Evolutionary conservation across 768 basidiomycete species (phyloP), one percentile per base, ranked within the genome.

Genomic region (Asterophora lycoperdoides): DNA sequence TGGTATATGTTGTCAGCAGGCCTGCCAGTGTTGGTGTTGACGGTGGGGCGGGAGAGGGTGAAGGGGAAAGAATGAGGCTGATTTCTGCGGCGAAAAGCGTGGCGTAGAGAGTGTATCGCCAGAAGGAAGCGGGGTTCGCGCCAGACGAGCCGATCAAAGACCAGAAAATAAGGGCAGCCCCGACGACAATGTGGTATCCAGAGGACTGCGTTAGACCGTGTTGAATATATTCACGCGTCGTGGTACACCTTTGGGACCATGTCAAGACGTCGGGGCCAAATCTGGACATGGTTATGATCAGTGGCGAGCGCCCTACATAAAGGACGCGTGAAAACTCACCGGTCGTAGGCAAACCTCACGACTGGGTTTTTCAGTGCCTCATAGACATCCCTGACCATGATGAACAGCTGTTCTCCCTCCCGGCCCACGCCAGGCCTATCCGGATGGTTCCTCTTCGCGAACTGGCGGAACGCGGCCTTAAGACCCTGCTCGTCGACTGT

Each of bases 281-380:
- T 53, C 89, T 90, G 35, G 17, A 15, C 23, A 23, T 23, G 45
- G n/a, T 37, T 11, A 36, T 42, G 43, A 36, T 42, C 41, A 35
- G 18, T 4, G 30, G 52, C 38, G 49, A 36, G 32, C 41, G 33
- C 46, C 28, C 26, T 20, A n/a, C n/a, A n/a, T n/a, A n/a, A 62
- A 78, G 44, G 17, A 19, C 23, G 10, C 8, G 9, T 26, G 49
- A 46, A 33, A 35, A 51, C 55, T 35, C 56, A 88, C 85, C 89
- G 76, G 59, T 93, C 91, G 62, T 93, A 93, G 0, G 89, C 91
- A 69, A 91, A 93, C 41, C 90, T 67, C 38, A 81, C 81, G 8
- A 78, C 72, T 3, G 91, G 90, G 55, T 89, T 75, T 62, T 84
- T 89, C 20, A 93, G 64, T 1, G 85, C 82, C 54, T 93, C 89